These are phyloP conservation scores for Phoma sp. DNA, from an alignment of 2,329 filamentous ascomycete species.

Conservation along the genomic window DNA sequence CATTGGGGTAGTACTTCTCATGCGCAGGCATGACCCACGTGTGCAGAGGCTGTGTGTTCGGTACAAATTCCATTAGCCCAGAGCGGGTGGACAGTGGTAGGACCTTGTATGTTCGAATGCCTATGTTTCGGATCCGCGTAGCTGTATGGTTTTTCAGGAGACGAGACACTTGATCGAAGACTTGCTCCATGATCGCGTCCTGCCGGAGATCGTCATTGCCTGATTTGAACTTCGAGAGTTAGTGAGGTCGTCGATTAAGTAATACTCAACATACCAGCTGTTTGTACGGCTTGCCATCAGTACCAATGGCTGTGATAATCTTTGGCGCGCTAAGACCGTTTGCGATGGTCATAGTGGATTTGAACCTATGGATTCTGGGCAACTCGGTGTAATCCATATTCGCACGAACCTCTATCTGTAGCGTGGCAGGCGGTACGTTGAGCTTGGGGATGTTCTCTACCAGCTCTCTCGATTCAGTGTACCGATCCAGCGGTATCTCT, in stretches of 20 bases:
- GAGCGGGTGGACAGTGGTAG: conserved; percentile 83
- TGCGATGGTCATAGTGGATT: conserved; percentile 80
- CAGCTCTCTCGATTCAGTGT: conserved; percentile 67
- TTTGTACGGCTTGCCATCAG: conserved; percentile 79
- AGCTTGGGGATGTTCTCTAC: conserved; percentile 67
- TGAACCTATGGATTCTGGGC: conserved; percentile 75
- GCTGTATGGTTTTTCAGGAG: conserved; percentile 84
- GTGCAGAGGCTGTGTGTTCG: conserved; percentile 88
- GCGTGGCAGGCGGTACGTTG: conserved; percentile 84
- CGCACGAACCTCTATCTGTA: conserved; percentile 77
- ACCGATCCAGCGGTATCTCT: conserved; percentile 68
- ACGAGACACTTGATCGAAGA: conserved; percentile 93
- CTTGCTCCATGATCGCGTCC: conserved; percentile 99
- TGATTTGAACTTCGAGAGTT: conserved; percentile 73
- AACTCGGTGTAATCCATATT: conserved; percentile 77
- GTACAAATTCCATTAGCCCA: conserved; percentile 96
- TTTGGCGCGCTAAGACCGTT: conserved; percentile 92
- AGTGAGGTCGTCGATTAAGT: background rate
- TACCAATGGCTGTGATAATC: conserved; percentile 81
- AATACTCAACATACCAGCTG: conserved; percentile 67
- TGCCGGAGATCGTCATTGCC: conserved; percentile 95
- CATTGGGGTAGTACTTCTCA: conserved; percentile 81
- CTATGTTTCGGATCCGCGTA: conserved; percentile 85
- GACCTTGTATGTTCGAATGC: conserved; percentile 96
- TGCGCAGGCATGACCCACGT: conserved; percentile 93